Evolutionary conservation across 495 filamentous ascomycete species (phyloP).

Genomic region (Bryoglossum gracile): DNA sequence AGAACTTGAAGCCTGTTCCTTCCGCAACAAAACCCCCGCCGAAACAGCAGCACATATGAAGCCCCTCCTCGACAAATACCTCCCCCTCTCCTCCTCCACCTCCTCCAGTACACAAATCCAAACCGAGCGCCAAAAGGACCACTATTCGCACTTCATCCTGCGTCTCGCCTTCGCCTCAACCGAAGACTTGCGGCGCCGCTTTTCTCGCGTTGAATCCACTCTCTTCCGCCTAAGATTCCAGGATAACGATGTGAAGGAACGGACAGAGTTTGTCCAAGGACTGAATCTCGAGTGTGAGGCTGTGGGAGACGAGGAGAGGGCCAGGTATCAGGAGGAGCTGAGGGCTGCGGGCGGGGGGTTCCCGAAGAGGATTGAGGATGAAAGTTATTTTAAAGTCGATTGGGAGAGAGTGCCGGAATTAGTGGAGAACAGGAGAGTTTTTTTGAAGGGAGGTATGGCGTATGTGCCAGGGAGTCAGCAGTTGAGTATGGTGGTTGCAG

Average conservation of each 20-base stretch:
- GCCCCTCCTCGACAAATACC: slow-evolving; percentile 74
- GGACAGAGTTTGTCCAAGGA: slow-evolving; percentile 65
- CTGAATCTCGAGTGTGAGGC: slow-evolving; percentile 76
- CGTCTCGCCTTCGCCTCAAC: slow-evolving; percentile 87
- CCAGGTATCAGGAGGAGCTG: slow-evolving; percentile 35
- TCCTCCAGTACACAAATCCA: slow-evolving; percentile 32
- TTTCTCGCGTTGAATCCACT: slow-evolving; percentile 77
- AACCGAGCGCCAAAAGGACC: slow-evolving; percentile 85
- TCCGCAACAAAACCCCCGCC: slow-evolving; percentile 73
- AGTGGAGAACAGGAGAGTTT: slow-evolving; percentile 69
- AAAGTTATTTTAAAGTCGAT: slow-evolving; percentile 88
- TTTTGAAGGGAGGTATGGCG: slow-evolving; percentile 73
- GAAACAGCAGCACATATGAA: slow-evolving; percentile 77
- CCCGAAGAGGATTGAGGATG: slow-evolving; percentile 49
- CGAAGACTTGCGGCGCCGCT: slow-evolving; percentile 86
- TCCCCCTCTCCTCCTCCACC: slow-evolving; percentile 59
- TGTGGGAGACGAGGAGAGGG: slow-evolving; percentile 68
- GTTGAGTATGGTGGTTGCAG: slow-evolving; percentile 76
- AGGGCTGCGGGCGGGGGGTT: slow-evolving; percentile 37
- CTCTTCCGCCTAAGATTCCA: slow-evolving; percentile 78
- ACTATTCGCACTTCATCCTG: slow-evolving; percentile 97
- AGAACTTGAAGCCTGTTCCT: slow-evolving; percentile 92
- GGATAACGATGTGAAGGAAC: slow-evolving; percentile 60
- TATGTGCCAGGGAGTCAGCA: slow-evolving; percentile 88
- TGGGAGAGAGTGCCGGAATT: slow-evolving; percentile 91